phyloP scores from a whole-genome alignment of 2,329 filamentous ascomycete genomes.

The Tolypocladium inflatum region DNA sequence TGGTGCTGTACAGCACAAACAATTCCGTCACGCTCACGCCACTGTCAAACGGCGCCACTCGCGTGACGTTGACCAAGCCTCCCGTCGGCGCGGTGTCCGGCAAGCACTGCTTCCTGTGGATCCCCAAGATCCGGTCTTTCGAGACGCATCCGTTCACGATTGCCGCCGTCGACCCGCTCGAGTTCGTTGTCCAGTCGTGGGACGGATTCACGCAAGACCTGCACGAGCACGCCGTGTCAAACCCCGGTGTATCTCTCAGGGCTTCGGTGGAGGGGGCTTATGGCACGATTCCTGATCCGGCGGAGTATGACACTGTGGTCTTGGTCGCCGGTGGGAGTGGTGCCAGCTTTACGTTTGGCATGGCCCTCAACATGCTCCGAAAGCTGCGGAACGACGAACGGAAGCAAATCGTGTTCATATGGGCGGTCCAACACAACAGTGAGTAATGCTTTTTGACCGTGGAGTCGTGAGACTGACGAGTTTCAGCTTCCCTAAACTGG shows the following conservation, averaged over 20 bases:
- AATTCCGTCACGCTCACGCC: constrained; percentile 44
- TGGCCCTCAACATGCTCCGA: constrained; percentile 25
- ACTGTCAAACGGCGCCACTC: constrained; percentile 43
- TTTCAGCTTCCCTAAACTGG: constrained; percentile 25
- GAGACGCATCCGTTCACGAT: constrained; percentile 59
- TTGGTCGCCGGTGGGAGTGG: constrained; percentile 52
- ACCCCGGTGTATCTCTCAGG: constrained; percentile 38
- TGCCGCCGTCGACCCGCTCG: constrained; percentile 38
- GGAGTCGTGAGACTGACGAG: not conserved
- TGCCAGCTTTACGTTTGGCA: constrained; percentile 43
- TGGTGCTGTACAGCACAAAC: constrained; percentile 35
- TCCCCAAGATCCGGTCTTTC: constrained; percentile 44
- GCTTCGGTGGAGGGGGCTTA: constrained; percentile 51
- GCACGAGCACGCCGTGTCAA: constrained; percentile 37
- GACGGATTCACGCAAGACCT: constrained; percentile 50
- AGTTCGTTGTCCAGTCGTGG: constrained; percentile 49
- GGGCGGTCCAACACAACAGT: constrained; percentile 28
- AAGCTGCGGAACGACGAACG: constrained; percentile 9
- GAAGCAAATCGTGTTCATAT: constrained; percentile 26
- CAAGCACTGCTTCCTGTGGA: constrained; percentile 56
- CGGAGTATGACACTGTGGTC: constrained; percentile 44
- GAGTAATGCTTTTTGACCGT: constrained; percentile 6
- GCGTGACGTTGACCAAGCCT: constrained; percentile 42
- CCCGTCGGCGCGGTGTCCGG: constrained; percentile 38
- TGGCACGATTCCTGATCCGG: constrained; percentile 42